Conservation (phyloP, 179 eudicot species). For the Silene noctiflora region DNA sequence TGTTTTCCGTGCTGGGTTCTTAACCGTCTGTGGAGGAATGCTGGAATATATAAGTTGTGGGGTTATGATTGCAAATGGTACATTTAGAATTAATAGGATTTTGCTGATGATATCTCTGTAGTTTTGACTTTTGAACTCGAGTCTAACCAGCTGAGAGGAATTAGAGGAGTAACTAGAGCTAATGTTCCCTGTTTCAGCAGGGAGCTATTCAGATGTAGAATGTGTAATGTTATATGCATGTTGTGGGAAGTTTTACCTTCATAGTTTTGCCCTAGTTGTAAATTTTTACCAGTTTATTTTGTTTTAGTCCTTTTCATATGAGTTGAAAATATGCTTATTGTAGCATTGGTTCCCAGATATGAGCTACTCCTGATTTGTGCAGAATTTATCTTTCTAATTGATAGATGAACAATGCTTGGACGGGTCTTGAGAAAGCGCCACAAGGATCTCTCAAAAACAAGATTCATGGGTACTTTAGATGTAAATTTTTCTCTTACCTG, state of each 20-base stretch:
- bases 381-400: constrained; percentile 6
- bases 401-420: constrained; percentile 89
- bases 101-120: no score
- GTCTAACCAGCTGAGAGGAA: background rate
- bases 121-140: no score
- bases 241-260: background rate
- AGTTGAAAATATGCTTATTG: background rate
- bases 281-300: background rate
- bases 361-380: constrained; percentile 10
- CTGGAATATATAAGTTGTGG: background rate
- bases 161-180: background rate
- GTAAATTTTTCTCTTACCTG: constrained; percentile 25
- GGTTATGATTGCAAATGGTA: background rate
- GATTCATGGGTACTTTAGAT: constrained; percentile 69
- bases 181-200: background rate
- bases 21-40: background rate
- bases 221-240: background rate
- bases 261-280: background rate
- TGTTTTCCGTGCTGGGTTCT: no score
- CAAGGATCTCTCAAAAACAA: constrained; percentile 77
- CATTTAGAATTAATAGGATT: background rate
- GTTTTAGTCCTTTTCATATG: background rate
- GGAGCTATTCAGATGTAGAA: background rate
- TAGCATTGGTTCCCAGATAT: constrained; percentile 5
- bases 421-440: constrained; percentile 74